phyloP scores from a whole-genome alignment of 176 grass and related monocot genomes.

The Aegilops sharonensis region DNA sequence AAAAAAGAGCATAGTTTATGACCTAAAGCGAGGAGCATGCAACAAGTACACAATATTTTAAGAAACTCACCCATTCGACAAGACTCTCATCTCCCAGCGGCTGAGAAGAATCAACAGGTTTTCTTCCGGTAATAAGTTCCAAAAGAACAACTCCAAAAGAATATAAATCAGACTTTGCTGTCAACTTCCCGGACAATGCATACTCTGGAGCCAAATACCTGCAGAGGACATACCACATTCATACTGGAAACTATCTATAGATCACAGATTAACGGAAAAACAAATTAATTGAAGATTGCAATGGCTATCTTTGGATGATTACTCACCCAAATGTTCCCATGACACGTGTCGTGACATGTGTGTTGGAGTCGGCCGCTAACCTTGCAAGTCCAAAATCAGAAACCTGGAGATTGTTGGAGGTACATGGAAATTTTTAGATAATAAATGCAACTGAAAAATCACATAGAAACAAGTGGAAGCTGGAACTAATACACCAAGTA shows the following conservation, averaged over 20 bases:
- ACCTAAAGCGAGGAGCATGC: neutral
- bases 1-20: neutral
- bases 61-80: slow-evolving; percentile 87
- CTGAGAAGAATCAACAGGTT: slow-evolving; percentile 96
- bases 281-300: neutral
- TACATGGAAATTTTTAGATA: neutral
- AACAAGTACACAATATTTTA: slow-evolving; percentile 10
- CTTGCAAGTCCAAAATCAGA: slow-evolving; percentile 99
- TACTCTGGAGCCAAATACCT: slow-evolving; percentile 99
- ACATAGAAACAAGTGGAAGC: neutral
- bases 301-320: neutral
- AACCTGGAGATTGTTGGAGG: slow-evolving; percentile 47
- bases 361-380: slow-evolving; percentile 81
- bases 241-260: neutral
- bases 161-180: slow-evolving; percentile 97
- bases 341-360: slow-evolving; percentile 87
- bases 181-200: slow-evolving; percentile 85
- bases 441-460: slow-evolving; percentile 6
- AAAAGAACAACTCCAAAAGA: slow-evolving; percentile 99
- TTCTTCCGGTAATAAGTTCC: slow-evolving; percentile 98
- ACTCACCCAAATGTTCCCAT: slow-evolving; percentile 99
- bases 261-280: neutral
- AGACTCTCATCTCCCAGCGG: slow-evolving; percentile 96
- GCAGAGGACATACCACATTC: slow-evolving; percentile 20
- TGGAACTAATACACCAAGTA: slow-evolving; percentile 1